Base-by-base conservation (phyloP, 805 yeast genomes). In the Spathaspora sp. region DNA sequence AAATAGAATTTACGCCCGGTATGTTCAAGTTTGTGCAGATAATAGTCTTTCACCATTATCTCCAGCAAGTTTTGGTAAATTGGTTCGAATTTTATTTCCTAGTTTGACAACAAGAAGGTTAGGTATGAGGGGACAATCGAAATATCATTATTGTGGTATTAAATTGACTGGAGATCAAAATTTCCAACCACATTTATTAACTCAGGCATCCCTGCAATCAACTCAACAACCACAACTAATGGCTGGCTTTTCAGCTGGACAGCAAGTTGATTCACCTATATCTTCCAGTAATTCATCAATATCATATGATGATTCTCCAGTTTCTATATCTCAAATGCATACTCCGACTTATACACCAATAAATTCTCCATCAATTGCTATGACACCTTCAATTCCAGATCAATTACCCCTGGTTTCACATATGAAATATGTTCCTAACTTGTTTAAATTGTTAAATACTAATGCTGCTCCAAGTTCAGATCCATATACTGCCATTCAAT, bases 101-200 rank as follows among this genome's bases (percentile, higher is more conserved):
- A 72, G 74, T 50, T 72, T 89, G 54, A 82, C 83, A 29, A 87
- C 94, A 0, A 78, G 96, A 56, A 76, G 97, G 49, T 72, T 90
- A 49, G 97, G 97, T 1, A 81, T 85, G 65, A 75, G 96, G 47
- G 92, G 92, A 1, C 87, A 85, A 61, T 83, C 93, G 18, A 86
- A 86, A 63, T 91, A 91, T 66, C 96, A 89, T 64, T 90, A 89
- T 62, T 87, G 93, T 66, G 96, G 96, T 2, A 75, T 91, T 49
- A 78, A 76, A 57, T 58, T 78, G 23, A 60, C 67, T 44, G 72
- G 72, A 46, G 74, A 76, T 53, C 63, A 63, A 29, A 64, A 60
- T 57, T 55, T 65, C 52, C 54, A 51, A 48, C 51, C 18, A 42
- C 49, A 49, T 29, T 42, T 49, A 26, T 28, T 46, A 20, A 47